Conservation (phyloP, 2,329 filamentous ascomycete genomes). For the Trichoderma atrobrunneum region DNA sequence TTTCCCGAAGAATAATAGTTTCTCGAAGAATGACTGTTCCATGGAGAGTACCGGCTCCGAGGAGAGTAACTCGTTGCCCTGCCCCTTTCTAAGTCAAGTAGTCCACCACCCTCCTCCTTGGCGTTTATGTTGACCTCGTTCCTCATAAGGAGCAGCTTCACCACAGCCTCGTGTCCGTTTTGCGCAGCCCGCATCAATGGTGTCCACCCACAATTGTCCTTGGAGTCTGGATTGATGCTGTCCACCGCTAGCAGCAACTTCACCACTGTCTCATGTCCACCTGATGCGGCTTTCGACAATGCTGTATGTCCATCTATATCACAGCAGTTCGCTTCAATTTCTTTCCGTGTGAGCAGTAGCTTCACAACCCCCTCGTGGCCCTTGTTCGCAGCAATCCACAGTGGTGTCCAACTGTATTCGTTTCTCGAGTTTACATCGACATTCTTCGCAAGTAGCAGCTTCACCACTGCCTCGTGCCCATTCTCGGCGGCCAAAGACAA, state of each 20-base stretch:
- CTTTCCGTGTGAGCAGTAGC: background rate
- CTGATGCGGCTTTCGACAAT: background rate
- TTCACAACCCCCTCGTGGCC: background rate
- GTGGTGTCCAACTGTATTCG: background rate
- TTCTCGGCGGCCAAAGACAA: background rate
- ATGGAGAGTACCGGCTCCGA: fast-evolving
- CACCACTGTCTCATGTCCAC: background rate
- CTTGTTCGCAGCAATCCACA: background rate
- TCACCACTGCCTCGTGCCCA: background rate
- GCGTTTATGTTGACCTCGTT: background rate
- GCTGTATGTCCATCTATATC: background rate
- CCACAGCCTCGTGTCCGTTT: background rate
- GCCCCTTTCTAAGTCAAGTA: background rate
- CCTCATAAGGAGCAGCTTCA: background rate
- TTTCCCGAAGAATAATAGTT: background rate
- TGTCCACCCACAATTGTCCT: background rate
- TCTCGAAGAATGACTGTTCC: background rate
- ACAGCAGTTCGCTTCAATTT: background rate
- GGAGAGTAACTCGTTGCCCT: background rate
- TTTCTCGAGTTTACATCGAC: background rate
- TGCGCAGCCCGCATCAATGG: background rate
- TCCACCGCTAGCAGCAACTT: background rate
- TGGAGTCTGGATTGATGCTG: background rate
- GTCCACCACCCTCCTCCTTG: background rate
- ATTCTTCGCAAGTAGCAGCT: background rate